Conservation (phyloP, 176 grass and related monocot species). For the Musa acuminata region DNA sequence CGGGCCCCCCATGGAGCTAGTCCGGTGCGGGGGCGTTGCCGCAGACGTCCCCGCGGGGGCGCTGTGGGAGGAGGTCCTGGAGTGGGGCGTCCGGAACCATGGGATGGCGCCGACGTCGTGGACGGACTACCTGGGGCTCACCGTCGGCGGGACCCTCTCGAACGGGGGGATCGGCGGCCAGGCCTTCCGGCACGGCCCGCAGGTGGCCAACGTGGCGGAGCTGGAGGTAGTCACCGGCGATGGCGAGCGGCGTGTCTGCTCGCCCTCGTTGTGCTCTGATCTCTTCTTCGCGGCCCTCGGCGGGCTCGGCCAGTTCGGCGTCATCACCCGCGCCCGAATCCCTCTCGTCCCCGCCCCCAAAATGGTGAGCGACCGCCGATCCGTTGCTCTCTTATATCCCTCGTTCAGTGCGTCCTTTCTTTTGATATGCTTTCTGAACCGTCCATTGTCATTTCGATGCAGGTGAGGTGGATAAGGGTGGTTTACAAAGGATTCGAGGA, state of each 20-base stretch:
- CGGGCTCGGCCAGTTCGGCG: conserved; percentile 90
- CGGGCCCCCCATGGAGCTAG: conserved; percentile 23
- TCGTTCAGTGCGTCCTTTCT: not conserved
- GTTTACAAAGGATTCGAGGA: conserved; percentile 67
- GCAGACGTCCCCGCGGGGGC: conserved; percentile 63
- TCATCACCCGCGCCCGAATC: conserved; percentile 88
- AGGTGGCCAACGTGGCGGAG: conserved; percentile 78
- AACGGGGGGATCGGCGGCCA: conserved; percentile 88
- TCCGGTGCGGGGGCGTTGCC: not conserved
- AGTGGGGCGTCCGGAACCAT: conserved; percentile 49
- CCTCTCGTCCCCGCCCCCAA: conserved; percentile 46
- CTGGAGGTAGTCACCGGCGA: conserved; percentile 64
- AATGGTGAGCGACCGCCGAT: conserved; percentile 24
- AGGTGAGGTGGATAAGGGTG: conserved; percentile 65
- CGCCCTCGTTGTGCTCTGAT: conserved; percentile 30
- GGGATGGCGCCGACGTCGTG: conserved; percentile 63
- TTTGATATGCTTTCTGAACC: not conserved
- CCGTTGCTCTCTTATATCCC: not conserved
- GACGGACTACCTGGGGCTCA: conserved; percentile 91
- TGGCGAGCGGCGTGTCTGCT: conserved; percentile 57
- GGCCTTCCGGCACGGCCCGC: conserved; percentile 68
- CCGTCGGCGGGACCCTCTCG: conserved; percentile 91
- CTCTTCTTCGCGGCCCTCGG: conserved; percentile 87
- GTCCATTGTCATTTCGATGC: not conserved
- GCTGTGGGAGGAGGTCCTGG: conserved; percentile 90